Conservation (phyloP, 192 early-diverging fungal genomes). For the Rhizophagus sp. region DNA sequence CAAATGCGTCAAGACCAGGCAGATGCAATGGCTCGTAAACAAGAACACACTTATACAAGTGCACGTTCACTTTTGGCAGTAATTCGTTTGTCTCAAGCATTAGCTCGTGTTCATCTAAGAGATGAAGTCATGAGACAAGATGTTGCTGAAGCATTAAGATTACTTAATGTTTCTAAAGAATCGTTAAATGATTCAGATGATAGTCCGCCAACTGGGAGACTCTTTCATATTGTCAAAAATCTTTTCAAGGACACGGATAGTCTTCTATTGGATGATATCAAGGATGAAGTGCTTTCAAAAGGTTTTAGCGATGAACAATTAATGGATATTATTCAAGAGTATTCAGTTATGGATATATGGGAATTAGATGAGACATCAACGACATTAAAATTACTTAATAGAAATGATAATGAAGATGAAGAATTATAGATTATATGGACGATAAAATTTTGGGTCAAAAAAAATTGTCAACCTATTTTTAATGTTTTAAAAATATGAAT, state of each 20-base stretch:
- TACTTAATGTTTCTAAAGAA: constrained; percentile 90
- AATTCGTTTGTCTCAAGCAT: constrained; percentile 79
- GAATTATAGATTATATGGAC: neutral
- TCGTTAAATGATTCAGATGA: constrained; percentile 65
- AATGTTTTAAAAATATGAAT: neutral
- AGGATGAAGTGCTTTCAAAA: constrained; percentile 70
- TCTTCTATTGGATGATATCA: constrained; percentile 60
- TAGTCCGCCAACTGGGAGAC: constrained; percentile 59
- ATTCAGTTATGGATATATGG: constrained; percentile 77
- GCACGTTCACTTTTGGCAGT: constrained; percentile 88
- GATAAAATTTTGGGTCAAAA: neutral
- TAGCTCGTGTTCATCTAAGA: constrained; percentile 77
- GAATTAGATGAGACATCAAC: constrained; percentile 61
- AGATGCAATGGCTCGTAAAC: constrained; percentile 45
- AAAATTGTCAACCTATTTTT: too few relatives aligned
- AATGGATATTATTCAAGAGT: constrained; percentile 68
- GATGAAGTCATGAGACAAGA: constrained; percentile 68
- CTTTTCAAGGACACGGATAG: constrained; percentile 57
- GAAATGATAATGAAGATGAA: neutral
- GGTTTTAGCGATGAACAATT: constrained; percentile 81
- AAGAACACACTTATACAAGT: constrained; percentile 77
- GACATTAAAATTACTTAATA: constrained; percentile 38
- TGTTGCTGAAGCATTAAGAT: constrained; percentile 85
- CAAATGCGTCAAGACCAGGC: constrained; percentile 70
- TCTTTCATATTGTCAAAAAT: constrained; percentile 79